phyloP scores from a whole-genome alignment of 768 basidiomycete species.

The Leccinum variicolor region DNA sequence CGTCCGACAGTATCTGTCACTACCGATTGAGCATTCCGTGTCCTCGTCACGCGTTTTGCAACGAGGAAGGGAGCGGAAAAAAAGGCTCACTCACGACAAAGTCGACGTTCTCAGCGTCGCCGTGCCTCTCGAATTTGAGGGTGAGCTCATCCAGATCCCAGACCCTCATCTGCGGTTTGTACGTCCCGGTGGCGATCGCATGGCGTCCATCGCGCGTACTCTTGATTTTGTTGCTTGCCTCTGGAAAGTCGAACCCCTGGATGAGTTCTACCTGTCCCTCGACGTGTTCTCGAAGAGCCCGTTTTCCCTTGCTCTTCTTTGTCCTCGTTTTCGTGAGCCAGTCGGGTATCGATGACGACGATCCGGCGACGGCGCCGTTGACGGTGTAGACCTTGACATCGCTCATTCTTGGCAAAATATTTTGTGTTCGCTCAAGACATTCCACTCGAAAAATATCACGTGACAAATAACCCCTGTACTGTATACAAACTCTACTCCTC shows the following conservation, averaged over 20 bases:
- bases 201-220: conserved; percentile 90
- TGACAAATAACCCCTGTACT: conserved; percentile 18
- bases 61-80: background rate
- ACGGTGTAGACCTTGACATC: conserved; percentile 90
- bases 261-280: conserved; percentile 88
- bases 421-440: background rate
- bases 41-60: background rate
- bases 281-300: conserved; percentile 64
- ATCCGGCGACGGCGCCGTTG: conserved; percentile 85
- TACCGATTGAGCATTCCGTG: background rate
- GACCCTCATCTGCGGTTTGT: conserved; percentile 96
- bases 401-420: conserved; percentile 20
- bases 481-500: background rate
- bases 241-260: conserved; percentile 96
- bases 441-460: conserved; percentile 2
- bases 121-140: conserved; percentile 93
- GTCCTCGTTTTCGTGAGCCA: conserved; percentile 82
- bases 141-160: conserved; percentile 94
- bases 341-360: conserved; percentile 89
- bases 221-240: conserved; percentile 89
- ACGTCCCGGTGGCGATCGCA: conserved; percentile 92
- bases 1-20: conserved; percentile 84
- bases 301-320: conserved; percentile 52
- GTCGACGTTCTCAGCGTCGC: conserved; percentile 96
- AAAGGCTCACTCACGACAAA: conserved; percentile 81